Conservation (phyloP, 1,284 basidiomycete species). For the Xanthoconium separans region DNA sequence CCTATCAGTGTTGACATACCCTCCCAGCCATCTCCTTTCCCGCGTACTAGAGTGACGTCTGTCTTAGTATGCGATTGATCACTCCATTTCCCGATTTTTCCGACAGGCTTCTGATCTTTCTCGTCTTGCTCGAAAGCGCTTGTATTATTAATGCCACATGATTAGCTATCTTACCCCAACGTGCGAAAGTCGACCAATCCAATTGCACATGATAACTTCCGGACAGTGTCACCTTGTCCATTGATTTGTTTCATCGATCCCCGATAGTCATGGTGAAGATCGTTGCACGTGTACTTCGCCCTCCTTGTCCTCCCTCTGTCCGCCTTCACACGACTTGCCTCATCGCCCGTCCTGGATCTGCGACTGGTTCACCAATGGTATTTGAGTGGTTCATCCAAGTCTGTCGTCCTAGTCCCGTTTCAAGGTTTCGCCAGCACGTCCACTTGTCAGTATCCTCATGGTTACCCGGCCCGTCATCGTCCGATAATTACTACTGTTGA, state of each 20-base stretch:
- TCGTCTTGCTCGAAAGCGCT: background rate
- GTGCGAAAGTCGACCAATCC: background rate
- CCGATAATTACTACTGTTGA: background rate
- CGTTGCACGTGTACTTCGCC: background rate
- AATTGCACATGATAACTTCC: background rate
- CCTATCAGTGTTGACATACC: background rate
- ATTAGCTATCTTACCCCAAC: constrained; percentile 2
- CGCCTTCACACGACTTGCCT: too few species aligned
- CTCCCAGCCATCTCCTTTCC: constrained; percentile 4
- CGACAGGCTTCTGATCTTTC: constrained; percentile 1
- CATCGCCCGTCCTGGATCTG: background rate
- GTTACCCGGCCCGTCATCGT: background rate
- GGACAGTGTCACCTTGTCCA: background rate
- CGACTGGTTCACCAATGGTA: background rate
- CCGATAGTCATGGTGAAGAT: background rate
- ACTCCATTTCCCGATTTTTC: background rate
- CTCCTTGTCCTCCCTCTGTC: background rate
- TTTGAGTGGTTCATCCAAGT: background rate
- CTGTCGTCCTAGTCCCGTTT: background rate
- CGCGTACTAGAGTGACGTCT: background rate
- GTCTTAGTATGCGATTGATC: background rate
- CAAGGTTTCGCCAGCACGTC: background rate
- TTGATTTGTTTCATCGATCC: background rate
- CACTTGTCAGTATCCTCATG: background rate
- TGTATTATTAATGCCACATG: constrained; percentile 21